phyloP scores from a whole-genome alignment of 2,329 filamentous ascomycete species.

The Seiridium unicorne region DNA sequence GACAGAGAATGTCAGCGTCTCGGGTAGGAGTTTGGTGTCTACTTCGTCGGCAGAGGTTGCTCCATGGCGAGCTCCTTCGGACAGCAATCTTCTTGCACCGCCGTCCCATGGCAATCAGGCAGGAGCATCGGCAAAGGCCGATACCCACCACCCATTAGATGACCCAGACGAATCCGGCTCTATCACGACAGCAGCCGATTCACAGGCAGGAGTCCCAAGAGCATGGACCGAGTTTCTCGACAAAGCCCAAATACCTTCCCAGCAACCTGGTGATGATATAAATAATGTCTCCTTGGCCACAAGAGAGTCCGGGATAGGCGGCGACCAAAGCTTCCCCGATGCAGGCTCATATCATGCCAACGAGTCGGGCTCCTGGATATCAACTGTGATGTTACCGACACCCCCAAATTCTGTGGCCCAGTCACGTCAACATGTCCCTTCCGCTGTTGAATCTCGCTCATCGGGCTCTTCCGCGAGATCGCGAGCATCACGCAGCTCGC shows the following conservation, averaged over 20 bases:
- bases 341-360: background rate
- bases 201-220: background rate
- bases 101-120: background rate
- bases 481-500: constrained; percentile 1
- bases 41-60: background rate
- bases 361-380: constrained; percentile 7
- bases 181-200: background rate
- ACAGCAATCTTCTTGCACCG: background rate
- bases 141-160: background rate
- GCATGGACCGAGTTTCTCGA: background rate
- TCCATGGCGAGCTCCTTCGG: background rate
- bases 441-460: background rate
- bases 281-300: background rate
- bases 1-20: background rate
- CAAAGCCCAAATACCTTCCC: background rate
- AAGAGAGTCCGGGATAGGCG: background rate
- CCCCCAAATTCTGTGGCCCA: background rate
- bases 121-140: background rate
- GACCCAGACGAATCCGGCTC: background rate
- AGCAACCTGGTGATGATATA: background rate
- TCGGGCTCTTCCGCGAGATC: background rate
- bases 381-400: constrained; percentile 1
- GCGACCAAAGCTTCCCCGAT: too few species aligned
- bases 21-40: background rate
- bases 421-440: background rate